Percentiles rank a stretch among this genome's conserved stretches.
These are phyloP conservation scores for Erucastrum elatum DNA, from an alignment of 345 rosid genomes.

Conservation along the genomic window DNA sequence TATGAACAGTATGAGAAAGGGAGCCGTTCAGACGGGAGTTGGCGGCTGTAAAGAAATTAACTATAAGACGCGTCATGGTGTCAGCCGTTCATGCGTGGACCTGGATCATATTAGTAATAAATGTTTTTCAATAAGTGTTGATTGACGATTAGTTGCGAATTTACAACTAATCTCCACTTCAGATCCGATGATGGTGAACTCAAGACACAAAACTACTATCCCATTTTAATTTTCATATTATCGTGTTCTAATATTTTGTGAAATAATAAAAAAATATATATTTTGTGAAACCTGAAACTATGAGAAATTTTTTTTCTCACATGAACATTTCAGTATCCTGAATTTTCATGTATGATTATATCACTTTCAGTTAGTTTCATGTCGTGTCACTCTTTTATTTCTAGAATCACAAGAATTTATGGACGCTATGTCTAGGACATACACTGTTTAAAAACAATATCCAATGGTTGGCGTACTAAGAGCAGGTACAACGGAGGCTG, in stretches of 20 bases:
- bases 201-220: too few species aligned
- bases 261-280: background rate
- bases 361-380: background rate
- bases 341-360: background rate
- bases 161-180: too few species aligned
- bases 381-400: background rate
- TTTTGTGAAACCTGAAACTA: background rate
- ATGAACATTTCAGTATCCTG: background rate
- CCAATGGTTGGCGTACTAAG: background rate
- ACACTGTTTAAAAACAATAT: background rate
- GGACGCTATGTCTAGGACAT: background rate
- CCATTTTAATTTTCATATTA: background rate
- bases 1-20: background rate
- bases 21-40: background rate
- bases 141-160: background rate
- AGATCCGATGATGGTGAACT: too few species aligned
- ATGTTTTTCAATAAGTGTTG: too few species aligned
- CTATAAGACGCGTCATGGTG: conserved; percentile 3
- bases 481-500: too few species aligned
- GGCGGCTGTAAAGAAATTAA: background rate
- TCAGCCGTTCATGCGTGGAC: conserved; percentile 8
- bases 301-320: background rate
- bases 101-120: too few species aligned
- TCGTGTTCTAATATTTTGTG: background rate
- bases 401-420: background rate